Evolutionary conservation across 371 early-diverging fungal genomes (phyloP), one percentile per base, ranked within the genome.

Genomic region (Syncephalastrum monosporum): DNA sequence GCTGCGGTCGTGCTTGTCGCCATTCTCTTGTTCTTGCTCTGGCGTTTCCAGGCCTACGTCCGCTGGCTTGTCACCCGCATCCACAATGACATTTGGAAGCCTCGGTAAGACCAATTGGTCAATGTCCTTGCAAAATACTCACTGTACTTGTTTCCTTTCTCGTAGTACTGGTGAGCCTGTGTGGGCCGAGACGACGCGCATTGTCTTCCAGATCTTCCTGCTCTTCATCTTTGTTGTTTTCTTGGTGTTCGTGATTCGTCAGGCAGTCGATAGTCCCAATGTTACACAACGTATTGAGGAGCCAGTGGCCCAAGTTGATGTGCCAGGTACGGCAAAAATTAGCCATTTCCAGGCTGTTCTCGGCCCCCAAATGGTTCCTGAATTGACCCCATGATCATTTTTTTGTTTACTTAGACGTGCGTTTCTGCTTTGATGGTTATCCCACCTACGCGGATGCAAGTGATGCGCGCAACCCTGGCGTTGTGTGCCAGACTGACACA

Each of bases 341-440:
- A 29, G 29, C 29, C 29, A 29, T 29, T 29, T 29, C 29, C 29
- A 29, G 29, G 3, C 29, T 29, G 29, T 29, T 29, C 29, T 29
- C 29, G 29, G 29, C 29, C 29, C 29, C 29, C 4, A 29, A 29
- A 29, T 6, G 4, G 29, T 29, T 29, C 29, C 29, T 29, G 29
- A 29, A 29, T 29, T 29, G 29, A 29, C 29, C 29, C 29, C 29
- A 7, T 29, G 29, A 29, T 3, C 29, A 1, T 29, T 29, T 29
- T 29, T 29, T 29, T 4, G 14, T 24, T 56, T 52, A 33, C 25
- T 25, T 50, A 71, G 77, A 78, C 64, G 56, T 78, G 41, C 73
- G 79, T 24, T 78, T 78, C 56, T 75, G 79, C 48, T 78, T 73
- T 53, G 79, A 78, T 51, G 79, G 79, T 12, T 78, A 60, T 46